Base-by-base conservation (phyloP, 305 asterid genomes). In the Solanum hybrid region DNA sequence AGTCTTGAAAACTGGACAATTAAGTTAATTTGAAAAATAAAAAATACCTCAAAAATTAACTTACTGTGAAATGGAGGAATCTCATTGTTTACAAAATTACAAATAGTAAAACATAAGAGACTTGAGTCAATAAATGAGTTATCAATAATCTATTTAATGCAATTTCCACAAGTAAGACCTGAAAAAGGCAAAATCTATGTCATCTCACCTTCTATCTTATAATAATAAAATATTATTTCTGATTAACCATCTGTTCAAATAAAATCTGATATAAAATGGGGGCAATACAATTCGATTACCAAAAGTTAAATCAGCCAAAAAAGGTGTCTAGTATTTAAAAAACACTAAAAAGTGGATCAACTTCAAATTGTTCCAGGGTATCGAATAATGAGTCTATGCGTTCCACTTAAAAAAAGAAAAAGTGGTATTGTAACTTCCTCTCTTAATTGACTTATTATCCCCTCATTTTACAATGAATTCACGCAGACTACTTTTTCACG, bases 391-490 rank as follows among this genome's bases (percentile, higher is more conserved):
- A 12, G 89, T 12, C 40, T 22, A 80, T 91, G 92, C 91, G 88
- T 90, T 86, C 96, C 95, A 92, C 93, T 87, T 87, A 42, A 20
- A 82, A 35, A 67, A 69, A 86, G 26, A 73, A 37, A 86, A 28
- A 35, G 89, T 34, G 74, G 42, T 87, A 3, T 16, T 67, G 89
- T 71, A 86, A 89, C 92, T 90, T 89, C 92, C n/a, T n/a, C n/a
- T n/a, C n/a, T n/a, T n/a, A n/a, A n/a, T n/a, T n/a, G n/a, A n/a
- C n/a, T n/a, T n/a, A n/a, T n/a, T n/a, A n/a, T n/a, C n/a, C n/a
- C n/a, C n/a, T 24, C 34, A 79, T 88, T 77, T 57, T 61, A 8
- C 34, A 88, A 36, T 87, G 75, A 76, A 90, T 28, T 69, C 39
- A 90, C 64, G 87, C 9, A 79, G 37, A 57, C 6, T 28, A 14